These are phyloP conservation scores for Suhomyces kunorum DNA, from an alignment of 1,139 yeast species.

Conservation along the genomic window DNA sequence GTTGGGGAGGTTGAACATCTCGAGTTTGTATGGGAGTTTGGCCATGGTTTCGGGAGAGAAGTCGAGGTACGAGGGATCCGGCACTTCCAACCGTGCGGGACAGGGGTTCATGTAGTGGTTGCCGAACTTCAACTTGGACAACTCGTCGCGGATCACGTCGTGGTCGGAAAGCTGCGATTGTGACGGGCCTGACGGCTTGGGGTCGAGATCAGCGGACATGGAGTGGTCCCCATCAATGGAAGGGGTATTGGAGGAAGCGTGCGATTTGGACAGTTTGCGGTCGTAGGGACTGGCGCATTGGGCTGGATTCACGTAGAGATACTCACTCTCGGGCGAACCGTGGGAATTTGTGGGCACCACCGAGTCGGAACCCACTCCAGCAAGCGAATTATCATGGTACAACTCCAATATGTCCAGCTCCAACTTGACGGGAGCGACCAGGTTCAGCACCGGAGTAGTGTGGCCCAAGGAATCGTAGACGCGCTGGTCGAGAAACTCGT, in stretches of 20 bases:
- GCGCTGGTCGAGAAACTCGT: conserved; percentile 59
- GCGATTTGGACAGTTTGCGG: conserved; percentile 1
- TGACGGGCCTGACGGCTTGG: background rate
- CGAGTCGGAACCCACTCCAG: too few relatives aligned
- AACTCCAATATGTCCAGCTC: conserved; percentile 17
- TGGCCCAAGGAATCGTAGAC: conserved; percentile 46
- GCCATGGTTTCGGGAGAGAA: conserved; percentile 39
- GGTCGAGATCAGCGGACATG: background rate
- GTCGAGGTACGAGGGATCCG: conserved; percentile 39
- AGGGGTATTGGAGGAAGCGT: conserved; percentile 1
- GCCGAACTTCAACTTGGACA: conserved; percentile 61
- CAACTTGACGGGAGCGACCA: conserved; percentile 3
- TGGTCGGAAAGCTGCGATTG: conserved; percentile 30
- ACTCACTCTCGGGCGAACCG: conserved; percentile 22
- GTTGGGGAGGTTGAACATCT: conserved; percentile 64
- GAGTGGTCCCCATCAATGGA: conserved; percentile 3
- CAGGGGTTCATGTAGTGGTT: conserved; percentile 42
- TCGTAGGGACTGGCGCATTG: conserved; percentile 21
- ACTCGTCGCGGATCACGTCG: conserved; percentile 52
- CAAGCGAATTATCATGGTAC: background rate
- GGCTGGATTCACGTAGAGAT: conserved; percentile 25
- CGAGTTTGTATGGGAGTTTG: conserved; percentile 58
- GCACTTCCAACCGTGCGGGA: conserved; percentile 35
- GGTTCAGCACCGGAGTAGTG: conserved; percentile 24
- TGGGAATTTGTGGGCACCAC: background rate